Base-by-base conservation (phyloP, 1,284 basidiomycete species). In the Puccinia triticina region DNA sequence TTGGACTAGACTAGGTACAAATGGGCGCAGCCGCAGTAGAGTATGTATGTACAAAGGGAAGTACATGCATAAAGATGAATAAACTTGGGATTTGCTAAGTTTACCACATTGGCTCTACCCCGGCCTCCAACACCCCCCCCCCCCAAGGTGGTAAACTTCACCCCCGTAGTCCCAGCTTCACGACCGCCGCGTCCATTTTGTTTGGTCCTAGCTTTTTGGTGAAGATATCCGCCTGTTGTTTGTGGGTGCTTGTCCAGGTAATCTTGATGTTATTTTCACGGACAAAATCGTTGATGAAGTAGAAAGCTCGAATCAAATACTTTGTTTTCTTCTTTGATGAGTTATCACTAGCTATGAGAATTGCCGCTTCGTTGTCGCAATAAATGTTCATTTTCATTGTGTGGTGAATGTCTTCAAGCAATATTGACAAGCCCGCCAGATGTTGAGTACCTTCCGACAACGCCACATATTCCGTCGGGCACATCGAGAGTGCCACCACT, bases 311-410 rank as follows among this genome's bases (percentile, higher is more conserved):
- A n/a, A n/a, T n/a, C n/a, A n/a, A n/a, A n/a, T n/a, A n/a, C n/a
- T n/a, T n/a, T n/a, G n/a, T n/a, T n/a, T n/a, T n/a, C n/a, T n/a
- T 71, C 29, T 50, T 71, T 34, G 67, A 71, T 1, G 48, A 23
- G 18, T 71, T 71, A 32, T 71, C 67, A 1, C 48, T 40, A 12
- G 53, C 26, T 1, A 74, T 55, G 2, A 74, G 32, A 3, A 74
- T 74, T 14, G 72, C 72, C 12, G 72, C 72, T 32, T 57, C 48
- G 21, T 74, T 74, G 29, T 74, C 72, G 48, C 72, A 55, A 14
- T 29, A 53, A 7, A 74, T 50, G 53, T 69, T 18, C 11, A 69
- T 46, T 5, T n/a, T 32, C 4, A 29, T 55, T 26, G 21, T 8
- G 23, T n/a, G 29, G 8, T 59, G 7, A 29, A 59, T 23, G 29